Conservation (phyloP, 2,329 filamentous ascomycete genomes). For the Sporothrix mexicana region DNA sequence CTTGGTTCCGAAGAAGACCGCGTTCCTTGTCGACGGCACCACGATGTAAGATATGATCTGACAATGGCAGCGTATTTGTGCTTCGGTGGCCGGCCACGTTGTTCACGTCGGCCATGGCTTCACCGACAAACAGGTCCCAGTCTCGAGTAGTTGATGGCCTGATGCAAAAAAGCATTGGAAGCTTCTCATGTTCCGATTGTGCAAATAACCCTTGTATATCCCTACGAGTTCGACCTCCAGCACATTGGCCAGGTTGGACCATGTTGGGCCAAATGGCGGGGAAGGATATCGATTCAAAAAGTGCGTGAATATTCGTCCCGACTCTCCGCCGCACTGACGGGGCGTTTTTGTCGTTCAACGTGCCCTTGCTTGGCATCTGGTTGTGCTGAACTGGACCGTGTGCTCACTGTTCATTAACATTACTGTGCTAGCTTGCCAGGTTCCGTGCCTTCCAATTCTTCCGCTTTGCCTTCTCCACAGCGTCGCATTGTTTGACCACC, state of each 20-base stretch:
- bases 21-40: not conserved
- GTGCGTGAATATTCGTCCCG: slow-evolving; percentile 10
- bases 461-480: slow-evolving; percentile 21
- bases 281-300: not conserved
- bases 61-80: not conserved
- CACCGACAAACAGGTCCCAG: not conserved
- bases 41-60: not conserved
- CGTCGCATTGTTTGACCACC: slow-evolving; percentile 28
- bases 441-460: slow-evolving; percentile 15
- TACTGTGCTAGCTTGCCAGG: too few relatives aligned
- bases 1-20: not conserved
- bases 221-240: not conserved
- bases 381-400: not conserved
- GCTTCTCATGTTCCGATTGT: too few relatives aligned
- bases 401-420: not conserved
- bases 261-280: not conserved
- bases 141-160: not conserved
- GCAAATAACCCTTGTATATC: too few relatives aligned
- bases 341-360: slow-evolving; percentile 5
- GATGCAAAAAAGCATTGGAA: not conserved
- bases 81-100: slow-evolving; percentile 13
- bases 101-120: not conserved
- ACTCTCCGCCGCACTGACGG: not conserved
- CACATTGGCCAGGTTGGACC: not conserved
- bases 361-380: not conserved